Percentiles rank a stretch among this genome's conserved stretches.
Conservation (phyloP, 768 basidiomycete species). For the Termitomyces sp. region DNA sequence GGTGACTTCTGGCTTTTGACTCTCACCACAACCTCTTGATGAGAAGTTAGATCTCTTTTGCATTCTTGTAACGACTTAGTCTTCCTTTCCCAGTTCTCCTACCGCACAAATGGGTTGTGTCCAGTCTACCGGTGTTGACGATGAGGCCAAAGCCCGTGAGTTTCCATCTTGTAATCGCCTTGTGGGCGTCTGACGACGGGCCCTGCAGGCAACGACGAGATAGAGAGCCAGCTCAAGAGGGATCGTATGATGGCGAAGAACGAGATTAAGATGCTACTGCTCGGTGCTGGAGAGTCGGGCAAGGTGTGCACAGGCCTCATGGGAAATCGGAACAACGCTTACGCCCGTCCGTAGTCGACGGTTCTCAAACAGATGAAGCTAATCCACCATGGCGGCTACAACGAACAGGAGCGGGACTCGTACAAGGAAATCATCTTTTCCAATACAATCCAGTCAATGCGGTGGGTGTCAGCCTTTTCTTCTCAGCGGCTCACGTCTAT, state of each 20-base stretch:
- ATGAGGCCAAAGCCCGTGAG: constrained; percentile 81
- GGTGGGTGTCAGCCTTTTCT: constrained; percentile 36
- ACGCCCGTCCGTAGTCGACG: constrained; percentile 18
- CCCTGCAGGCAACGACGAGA: constrained; percentile 79
- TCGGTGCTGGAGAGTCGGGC: constrained; percentile 96
- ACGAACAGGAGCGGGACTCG: constrained; percentile 75
- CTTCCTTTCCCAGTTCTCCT: neutral
- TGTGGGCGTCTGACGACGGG: neutral
- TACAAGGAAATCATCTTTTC: constrained; percentile 92
- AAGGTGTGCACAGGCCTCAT: constrained; percentile 48
- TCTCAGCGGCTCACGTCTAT: neutral
- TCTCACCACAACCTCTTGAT: neutral
- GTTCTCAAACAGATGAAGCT: constrained; percentile 88
- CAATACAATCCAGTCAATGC: constrained; percentile 90
- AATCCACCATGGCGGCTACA: constrained; percentile 83
- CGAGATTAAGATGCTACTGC: constrained; percentile 92
- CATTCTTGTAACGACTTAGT: neutral
- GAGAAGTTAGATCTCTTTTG: neutral
- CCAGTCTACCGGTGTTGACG: constrained; percentile 65
- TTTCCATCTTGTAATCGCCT: constrained; percentile 17
- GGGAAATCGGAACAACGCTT: neutral
- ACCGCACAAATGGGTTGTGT: constrained; percentile 66
- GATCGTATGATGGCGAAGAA: constrained; percentile 88
- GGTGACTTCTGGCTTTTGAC: neutral
- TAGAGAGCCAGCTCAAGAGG: constrained; percentile 86